Conservation (phyloP, 768 basidiomycete species). For the Suillus brevipes region DNA sequence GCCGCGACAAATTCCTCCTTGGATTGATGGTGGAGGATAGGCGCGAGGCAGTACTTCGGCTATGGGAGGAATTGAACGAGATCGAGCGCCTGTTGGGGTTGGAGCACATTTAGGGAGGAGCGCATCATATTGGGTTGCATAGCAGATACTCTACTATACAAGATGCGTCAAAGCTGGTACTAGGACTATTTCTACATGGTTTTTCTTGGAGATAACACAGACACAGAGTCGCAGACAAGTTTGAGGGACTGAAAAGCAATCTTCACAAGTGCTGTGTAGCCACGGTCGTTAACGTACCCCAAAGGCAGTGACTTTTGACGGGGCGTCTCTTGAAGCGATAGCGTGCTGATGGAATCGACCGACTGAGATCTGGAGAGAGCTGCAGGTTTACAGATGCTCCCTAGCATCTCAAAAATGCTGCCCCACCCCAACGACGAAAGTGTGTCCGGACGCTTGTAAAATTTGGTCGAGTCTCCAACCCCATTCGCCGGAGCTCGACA, state of each 20-base stretch:
- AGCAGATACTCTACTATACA: too few relatives aligned
- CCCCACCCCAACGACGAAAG: slow-evolving; percentile 92
- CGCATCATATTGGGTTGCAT: too few relatives aligned
- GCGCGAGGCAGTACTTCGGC: neutral
- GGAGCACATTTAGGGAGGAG: neutral
- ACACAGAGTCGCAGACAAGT: slow-evolving; percentile 90
- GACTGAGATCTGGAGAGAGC: slow-evolving; percentile 37
- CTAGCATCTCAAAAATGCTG: slow-evolving; percentile 88
- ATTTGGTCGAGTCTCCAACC: slow-evolving; percentile 89
- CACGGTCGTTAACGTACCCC: slow-evolving; percentile 64
- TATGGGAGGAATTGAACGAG: neutral
- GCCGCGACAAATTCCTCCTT: neutral
- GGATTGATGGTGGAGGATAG: neutral
- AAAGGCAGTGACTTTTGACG: slow-evolving; percentile 49
- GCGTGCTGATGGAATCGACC: slow-evolving; percentile 42
- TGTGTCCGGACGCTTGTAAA: slow-evolving; percentile 88
- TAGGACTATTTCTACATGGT: too few relatives aligned
- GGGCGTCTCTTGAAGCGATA: slow-evolving; percentile 39
- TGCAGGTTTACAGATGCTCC: slow-evolving; percentile 76
- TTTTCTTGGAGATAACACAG: slow-evolving; percentile 54
- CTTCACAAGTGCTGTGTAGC: slow-evolving; percentile 76
- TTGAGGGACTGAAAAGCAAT: slow-evolving; percentile 94
- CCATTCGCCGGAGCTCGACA: slow-evolving; percentile 85
- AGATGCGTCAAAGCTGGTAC: neutral
- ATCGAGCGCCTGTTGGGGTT: neutral